These are phyloP conservation scores for Entelexis sorbosivorans DNA, from an alignment of 1,139 yeast species.

Conservation along the genomic window DNA sequence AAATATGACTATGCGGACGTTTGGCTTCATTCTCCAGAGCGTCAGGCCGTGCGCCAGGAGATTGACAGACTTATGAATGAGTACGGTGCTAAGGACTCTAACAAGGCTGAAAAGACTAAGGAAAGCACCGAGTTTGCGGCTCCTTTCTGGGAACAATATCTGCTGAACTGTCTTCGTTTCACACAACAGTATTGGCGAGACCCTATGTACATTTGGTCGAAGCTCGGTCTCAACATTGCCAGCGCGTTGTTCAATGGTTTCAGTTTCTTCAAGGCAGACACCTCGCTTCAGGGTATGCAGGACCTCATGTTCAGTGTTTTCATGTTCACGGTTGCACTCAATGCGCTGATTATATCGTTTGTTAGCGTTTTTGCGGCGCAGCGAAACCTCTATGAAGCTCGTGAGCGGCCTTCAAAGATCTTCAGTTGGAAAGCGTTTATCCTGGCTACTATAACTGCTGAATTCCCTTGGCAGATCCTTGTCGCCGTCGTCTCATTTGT, in stretches of 20 bases:
- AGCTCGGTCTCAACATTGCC: slow-evolving; percentile 42
- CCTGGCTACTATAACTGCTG: slow-evolving; percentile 55
- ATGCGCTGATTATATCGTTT: slow-evolving; percentile 59
- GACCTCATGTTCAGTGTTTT: slow-evolving; percentile 48
- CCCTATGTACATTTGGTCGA: slow-evolving; percentile 61
- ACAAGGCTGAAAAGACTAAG: slow-evolving; percentile 23
- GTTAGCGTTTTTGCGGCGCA: slow-evolving; percentile 60
- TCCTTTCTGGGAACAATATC: slow-evolving; percentile 40
- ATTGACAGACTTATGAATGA: slow-evolving; percentile 35
- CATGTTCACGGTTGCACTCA: slow-evolving; percentile 53
- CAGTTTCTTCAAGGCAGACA: slow-evolving; percentile 57
- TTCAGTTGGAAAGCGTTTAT: slow-evolving; percentile 55
- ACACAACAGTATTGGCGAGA: slow-evolving; percentile 63
- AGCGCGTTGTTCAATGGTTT: slow-evolving; percentile 61
- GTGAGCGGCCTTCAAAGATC: slow-evolving; percentile 71
- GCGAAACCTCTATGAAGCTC: slow-evolving; percentile 74
- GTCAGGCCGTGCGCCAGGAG: slow-evolving; percentile 33
- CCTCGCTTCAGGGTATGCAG: slow-evolving; percentile 40
- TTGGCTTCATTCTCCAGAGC: slow-evolving; percentile 53
- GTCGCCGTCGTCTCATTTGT: slow-evolving; percentile 58
- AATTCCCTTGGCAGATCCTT: slow-evolving; percentile 62
- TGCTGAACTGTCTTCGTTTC: slow-evolving; percentile 42
- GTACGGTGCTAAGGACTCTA: slow-evolving; percentile 24
- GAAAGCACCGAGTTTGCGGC: slow-evolving; percentile 34
- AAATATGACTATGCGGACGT: slow-evolving; percentile 53